Conservation (phyloP, 2,329 filamentous ascomycete genomes). For the Claviceps monticola region DNA sequence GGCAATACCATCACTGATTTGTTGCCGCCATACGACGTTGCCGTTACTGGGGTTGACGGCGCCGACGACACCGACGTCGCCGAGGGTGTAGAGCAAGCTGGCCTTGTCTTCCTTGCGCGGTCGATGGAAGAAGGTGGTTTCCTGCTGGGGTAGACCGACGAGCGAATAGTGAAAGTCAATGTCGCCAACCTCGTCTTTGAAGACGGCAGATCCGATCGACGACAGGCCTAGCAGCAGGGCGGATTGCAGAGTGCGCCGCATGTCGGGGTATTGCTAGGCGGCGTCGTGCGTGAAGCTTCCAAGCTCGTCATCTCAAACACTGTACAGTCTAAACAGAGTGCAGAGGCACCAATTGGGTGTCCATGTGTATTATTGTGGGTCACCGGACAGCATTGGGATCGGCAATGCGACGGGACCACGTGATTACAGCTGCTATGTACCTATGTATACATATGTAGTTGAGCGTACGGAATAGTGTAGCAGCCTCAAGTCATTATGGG, state of each 20-base stretch:
- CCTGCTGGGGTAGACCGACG: slow-evolving; percentile 65
- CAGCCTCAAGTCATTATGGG: too few relatives aligned
- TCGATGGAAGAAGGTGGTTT: slow-evolving; percentile 89
- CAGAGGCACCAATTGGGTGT: too few relatives aligned
- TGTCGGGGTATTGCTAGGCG: slow-evolving; percentile 10
- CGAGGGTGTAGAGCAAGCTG: slow-evolving; percentile 81
- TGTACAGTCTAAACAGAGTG: too few relatives aligned
- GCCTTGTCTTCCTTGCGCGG: slow-evolving; percentile 71
- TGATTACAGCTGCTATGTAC: too few relatives aligned
- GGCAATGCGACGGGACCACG: too few relatives aligned
- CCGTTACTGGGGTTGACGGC: slow-evolving; percentile 84
- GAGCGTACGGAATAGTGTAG: too few relatives aligned
- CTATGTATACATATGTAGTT: too few relatives aligned
- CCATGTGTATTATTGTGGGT: too few relatives aligned
- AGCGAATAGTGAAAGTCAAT: slow-evolving; percentile 90
- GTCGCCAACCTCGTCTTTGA: slow-evolving; percentile 78
- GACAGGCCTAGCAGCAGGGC: slow-evolving; percentile 25
- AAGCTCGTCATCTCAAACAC: not conserved
- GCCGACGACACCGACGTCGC: slow-evolving; percentile 69
- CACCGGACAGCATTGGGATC: too few relatives aligned
- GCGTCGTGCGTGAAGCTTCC: slow-evolving; percentile 5
- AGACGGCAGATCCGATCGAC: slow-evolving; percentile 49
- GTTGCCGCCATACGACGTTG: slow-evolving; percentile 73
- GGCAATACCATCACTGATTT: slow-evolving; percentile 40
- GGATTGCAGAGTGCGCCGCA: slow-evolving; percentile 24